A percentile compares a stretch with the other conserved stretches of the same genome.
Conservation (phyloP, 1,284 basidiomycete species). For the Trichosporon inkin region DNA sequence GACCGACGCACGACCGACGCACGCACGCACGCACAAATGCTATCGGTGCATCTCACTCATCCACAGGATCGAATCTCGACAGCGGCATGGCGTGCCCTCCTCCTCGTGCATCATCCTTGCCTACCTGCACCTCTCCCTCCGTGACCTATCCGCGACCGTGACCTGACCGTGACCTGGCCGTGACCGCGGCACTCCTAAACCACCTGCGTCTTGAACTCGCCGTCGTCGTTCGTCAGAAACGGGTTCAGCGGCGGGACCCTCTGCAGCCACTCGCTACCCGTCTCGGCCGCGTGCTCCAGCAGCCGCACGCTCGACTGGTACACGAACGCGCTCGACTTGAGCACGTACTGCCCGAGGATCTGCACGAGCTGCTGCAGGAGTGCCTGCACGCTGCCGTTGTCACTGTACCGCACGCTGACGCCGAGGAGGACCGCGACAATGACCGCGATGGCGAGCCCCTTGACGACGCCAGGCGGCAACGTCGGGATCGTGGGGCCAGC, state of each 20-base stretch:
- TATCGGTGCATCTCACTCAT: no score
- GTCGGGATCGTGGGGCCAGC: background rate
- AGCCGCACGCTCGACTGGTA: background rate
- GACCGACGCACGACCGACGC: no score
- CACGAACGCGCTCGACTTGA: conserved; percentile 1
- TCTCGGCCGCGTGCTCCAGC: conserved; percentile 1
- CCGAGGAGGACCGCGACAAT: background rate
- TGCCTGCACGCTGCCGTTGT: conserved; percentile 3
- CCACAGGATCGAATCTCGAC: no score
- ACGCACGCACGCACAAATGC: no score
- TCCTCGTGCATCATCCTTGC: no score
- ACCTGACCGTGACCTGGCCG: no score
- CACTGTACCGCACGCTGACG: conserved; percentile 1
- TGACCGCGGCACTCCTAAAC: background rate
- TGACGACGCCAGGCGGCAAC: background rate
- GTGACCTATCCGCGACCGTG: no score
- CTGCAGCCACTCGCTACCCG: background rate
- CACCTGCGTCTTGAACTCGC: conserved; percentile 7
- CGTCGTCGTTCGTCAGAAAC: background rate
- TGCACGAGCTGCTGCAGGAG: background rate
- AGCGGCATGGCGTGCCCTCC: no score
- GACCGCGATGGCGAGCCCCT: background rate
- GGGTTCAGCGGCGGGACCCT: background rate
- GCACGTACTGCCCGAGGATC: conserved; percentile 1
- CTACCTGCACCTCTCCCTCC: no score